Base-by-base conservation (phyloP, 177 flowering plant genomes). In the Vitis hybrid region DNA sequence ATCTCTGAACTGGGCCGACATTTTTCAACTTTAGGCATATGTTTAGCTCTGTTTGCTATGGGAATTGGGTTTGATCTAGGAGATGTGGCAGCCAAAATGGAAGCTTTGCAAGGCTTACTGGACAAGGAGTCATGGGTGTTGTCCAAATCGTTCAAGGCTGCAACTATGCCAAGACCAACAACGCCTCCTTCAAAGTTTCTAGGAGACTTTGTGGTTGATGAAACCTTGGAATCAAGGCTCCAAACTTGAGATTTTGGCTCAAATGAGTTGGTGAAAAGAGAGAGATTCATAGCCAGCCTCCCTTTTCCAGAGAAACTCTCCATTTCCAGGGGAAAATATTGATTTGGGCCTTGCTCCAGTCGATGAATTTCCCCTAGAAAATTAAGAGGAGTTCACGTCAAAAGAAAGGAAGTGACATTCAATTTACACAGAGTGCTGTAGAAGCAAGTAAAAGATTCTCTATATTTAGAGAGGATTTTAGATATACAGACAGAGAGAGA, bases 41-140 rank as follows among this genome's bases (percentile, higher is more conserved):
- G 62, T 58, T 67, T 73, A 19, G 74, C 56, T 3, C 69, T 52
- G 18, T 65, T 64, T 2, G 64, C 67, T 10, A 83, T 81, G 21
- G 86, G 85, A 11, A 81, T 82, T 21, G 90, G 83, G 17, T 55
- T 70, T 4, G 88, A 81, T 66, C 71, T 81, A 14, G 84, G 80
- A 14, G 86, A 83, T 18, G 26, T 57, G n/a, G 64, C 61, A 18
- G 73, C 75, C 14, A 74, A 26, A 34, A 62, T 59, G 18, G 73
- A 71, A 4, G 74, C 12, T 69, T 52, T 60, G 30, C 19, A 66
- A 21, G 72, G 4, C 48, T 68, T 64, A 68, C 60, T 40, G 9
- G 68, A 64, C 23, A 62, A 7, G 11, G 14, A 10, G 3, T 10
- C 32, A 12, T 54, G 56, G 56, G 56, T 3, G 12, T 56, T 10